Evolutionary conservation across 129 eudicot species (phyloP).

Genomic region (Pseudognaphalium luteoalbum): DNA sequence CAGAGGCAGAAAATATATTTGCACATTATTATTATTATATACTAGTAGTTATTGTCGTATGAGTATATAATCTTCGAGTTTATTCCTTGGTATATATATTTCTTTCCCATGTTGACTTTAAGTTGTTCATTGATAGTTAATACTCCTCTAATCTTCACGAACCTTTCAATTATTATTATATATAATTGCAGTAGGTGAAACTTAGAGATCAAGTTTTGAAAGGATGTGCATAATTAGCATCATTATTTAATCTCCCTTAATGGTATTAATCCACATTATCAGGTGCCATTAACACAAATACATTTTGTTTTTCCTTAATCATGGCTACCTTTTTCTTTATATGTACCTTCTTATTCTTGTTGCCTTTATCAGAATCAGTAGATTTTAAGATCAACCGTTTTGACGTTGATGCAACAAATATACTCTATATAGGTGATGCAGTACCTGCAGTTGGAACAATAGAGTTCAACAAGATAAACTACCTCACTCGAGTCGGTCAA

Average conservation of each 20-base stretch:
- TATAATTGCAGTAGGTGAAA: slow-evolving; percentile 15
- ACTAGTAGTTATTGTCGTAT: neutral
- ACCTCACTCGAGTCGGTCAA: slow-evolving; percentile 42
- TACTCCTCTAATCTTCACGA: slow-evolving; percentile 22
- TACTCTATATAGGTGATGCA: slow-evolving; percentile 53
- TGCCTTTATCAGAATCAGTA: slow-evolving; percentile 36
- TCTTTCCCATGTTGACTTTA: slow-evolving; percentile 25
- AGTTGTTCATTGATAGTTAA: slow-evolving; percentile 18
- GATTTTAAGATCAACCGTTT: slow-evolving; percentile 38
- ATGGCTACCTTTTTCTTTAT: slow-evolving; percentile 32
- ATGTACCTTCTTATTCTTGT: slow-evolving; percentile 18
- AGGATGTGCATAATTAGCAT: slow-evolving; percentile 10
- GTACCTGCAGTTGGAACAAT: slow-evolving; percentile 44
- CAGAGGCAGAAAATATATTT: slow-evolving; percentile 13
- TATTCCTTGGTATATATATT: neutral
- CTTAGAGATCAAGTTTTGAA: slow-evolving; percentile 23
- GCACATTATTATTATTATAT: no score
- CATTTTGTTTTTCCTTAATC: slow-evolving; percentile 11
- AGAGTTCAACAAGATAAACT: slow-evolving; percentile 33
- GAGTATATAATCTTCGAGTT: neutral
- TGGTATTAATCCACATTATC: slow-evolving; percentile 17
- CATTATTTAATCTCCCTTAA: slow-evolving; percentile 13
- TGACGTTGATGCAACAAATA: slow-evolving; percentile 20
- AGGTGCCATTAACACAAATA: neutral
- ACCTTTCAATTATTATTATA: slow-evolving; percentile 15